A percentile compares a stretch with the other conserved stretches of the same genome.
Evolutionary conservation across 805 yeast species (phyloP).

Genomic region (Yarrowia deformans): DNA sequence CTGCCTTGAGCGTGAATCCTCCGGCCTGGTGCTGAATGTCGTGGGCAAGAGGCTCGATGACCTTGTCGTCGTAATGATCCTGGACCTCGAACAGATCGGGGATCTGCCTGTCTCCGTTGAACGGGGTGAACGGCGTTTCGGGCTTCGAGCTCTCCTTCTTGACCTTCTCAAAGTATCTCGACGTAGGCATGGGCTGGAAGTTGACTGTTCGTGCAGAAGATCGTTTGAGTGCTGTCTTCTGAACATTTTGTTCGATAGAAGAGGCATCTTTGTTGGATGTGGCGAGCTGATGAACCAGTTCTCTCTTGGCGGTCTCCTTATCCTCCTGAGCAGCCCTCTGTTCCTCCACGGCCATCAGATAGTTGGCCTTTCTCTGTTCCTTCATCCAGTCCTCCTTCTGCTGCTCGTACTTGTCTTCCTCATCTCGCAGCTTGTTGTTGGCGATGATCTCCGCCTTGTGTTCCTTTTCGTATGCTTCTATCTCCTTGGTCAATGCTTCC

Average conservation of each 20-base stretch:
- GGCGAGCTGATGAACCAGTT: conserved; percentile 62
- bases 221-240: conserved; percentile 64
- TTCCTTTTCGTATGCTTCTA: conserved; percentile 68
- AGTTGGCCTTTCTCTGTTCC: conserved; percentile 62
- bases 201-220: conserved; percentile 64
- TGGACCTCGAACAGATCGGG: conserved; percentile 59
- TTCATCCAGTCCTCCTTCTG: conserved; percentile 67
- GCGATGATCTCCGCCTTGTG: conserved; percentile 78
- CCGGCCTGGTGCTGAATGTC: conserved; percentile 79
- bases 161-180: conserved; percentile 53
- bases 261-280: conserved; percentile 55
- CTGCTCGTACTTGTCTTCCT: conserved; percentile 67
- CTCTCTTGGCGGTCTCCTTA: conserved; percentile 58
- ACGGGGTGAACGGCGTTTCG: conserved; percentile 85
- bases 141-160: conserved; percentile 52
- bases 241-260: conserved; percentile 60
- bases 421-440: conserved; percentile 74
- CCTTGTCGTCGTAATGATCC: conserved; percentile 67
- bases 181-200: conserved; percentile 37
- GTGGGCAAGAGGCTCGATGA: conserved; percentile 58
- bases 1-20: conserved; percentile 77
- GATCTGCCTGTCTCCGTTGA: conserved; percentile 82
- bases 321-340: conserved; percentile 58
- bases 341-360: conserved; percentile 63
- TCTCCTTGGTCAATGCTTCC: conserved; percentile 58